Percentiles rank a stretch among this genome's conserved stretches.
Conservation (phyloP, 2,329 filamentous ascomycete species). For the Alternaria longipes region DNA sequence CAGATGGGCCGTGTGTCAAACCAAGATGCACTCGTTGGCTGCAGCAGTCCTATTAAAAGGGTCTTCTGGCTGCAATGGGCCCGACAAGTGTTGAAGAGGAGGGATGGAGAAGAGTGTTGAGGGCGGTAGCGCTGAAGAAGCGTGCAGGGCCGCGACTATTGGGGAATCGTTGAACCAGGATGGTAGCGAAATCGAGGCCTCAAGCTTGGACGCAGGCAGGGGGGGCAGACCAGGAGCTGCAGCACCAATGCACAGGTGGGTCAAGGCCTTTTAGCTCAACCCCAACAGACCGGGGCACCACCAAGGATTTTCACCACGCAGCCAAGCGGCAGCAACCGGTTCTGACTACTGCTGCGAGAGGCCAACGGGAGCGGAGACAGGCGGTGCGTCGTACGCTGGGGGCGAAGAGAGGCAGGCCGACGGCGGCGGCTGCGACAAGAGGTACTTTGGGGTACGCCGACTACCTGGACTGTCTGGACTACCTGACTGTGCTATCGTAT, state of each 20-base stretch:
- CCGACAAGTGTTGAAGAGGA: constrained; percentile 40
- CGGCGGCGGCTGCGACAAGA: constrained; percentile 27
- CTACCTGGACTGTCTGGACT: neutral
- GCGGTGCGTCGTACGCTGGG: constrained; percentile 14
- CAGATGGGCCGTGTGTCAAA: constrained; percentile 23
- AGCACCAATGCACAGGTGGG: constrained; percentile 43
- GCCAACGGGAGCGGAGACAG: constrained; percentile 23
- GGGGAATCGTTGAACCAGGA: constrained; percentile 39
- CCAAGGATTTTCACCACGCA: constrained; percentile 39
- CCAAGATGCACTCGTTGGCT: constrained; percentile 21
- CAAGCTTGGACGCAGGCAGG: constrained; percentile 28
- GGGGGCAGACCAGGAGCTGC: constrained; percentile 21
- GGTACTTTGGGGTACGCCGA: constrained; percentile 22
- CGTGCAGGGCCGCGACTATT: constrained; percentile 46
- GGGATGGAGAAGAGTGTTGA: constrained; percentile 43
- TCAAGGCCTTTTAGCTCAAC: constrained; percentile 31
- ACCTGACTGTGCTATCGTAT: neutral
- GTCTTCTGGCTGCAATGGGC: constrained; percentile 46
- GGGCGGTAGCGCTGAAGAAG: constrained; percentile 42
- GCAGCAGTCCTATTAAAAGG: constrained; percentile 42
- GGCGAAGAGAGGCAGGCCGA: constrained; percentile 18
- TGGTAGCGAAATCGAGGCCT: constrained; percentile 42
- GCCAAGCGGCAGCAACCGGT: constrained; percentile 45
- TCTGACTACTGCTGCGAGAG: constrained; percentile 17
- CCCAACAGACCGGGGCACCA: constrained; percentile 45